Percentiles rank a stretch among this genome's conserved stretches.
Evolutionary conservation across 1,284 basidiomycete species (phyloP).

Genomic region (Puccinia polysora): DNA sequence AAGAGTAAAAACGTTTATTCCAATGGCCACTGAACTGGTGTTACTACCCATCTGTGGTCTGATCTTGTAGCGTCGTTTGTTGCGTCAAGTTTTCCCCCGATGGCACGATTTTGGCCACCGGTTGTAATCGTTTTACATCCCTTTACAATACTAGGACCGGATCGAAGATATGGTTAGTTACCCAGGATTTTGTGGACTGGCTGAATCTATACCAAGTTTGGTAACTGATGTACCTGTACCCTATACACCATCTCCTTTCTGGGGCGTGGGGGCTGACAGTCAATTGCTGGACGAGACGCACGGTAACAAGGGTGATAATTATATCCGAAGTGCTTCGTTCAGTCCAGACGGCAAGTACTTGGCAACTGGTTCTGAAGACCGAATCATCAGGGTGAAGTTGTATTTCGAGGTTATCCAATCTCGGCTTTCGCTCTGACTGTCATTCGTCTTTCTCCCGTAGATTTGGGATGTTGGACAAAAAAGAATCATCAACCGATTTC

Average conservation of each 20-base stretch:
- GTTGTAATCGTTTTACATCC: conserved; percentile 83
- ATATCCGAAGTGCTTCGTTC: conserved; percentile 78
- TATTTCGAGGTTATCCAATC: not conserved
- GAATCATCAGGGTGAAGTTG: conserved; percentile 67
- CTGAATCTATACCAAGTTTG: no score
- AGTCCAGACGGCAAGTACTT: conserved; percentile 73
- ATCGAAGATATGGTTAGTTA: conserved; percentile 68
- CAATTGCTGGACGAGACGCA: conserved; percentile 64
- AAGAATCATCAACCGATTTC: conserved; percentile 67
- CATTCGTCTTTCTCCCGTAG: no score
- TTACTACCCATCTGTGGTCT: no score
- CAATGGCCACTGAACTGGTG: no score
- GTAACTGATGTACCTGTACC: no score
- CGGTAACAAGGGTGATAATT: conserved; percentile 63
- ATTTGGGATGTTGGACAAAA: conserved; percentile 80
- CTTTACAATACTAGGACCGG: conserved; percentile 86
- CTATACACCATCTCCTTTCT: no score
- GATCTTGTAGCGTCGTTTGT: conserved; percentile 83
- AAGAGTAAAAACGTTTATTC: no score
- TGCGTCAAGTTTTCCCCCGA: conserved; percentile 86
- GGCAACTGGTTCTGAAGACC: conserved; percentile 78
- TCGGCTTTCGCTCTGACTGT: not conserved
- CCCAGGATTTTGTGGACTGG: no score
- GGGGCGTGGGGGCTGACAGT: no score
- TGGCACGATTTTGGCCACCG: conserved; percentile 80